Conservation (phyloP, 2,329 filamentous ascomycete species). For the Fusarium camptoceras region DNA sequence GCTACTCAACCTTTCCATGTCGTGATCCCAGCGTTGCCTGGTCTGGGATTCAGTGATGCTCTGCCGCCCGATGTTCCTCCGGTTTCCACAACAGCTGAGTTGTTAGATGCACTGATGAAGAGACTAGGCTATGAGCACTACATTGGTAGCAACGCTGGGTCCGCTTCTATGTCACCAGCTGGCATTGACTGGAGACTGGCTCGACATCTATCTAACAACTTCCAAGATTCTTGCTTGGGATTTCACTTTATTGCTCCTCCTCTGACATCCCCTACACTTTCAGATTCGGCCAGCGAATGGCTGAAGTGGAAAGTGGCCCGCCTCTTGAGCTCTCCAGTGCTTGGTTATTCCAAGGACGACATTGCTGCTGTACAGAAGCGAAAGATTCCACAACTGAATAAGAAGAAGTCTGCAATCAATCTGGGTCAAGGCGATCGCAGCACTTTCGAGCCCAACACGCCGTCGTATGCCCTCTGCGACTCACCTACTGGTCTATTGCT, state of each 20-base stretch:
- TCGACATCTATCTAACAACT: constrained; percentile 60
- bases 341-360: constrained; percentile 68
- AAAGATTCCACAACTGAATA: constrained; percentile 17
- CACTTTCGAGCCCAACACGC: constrained; percentile 63
- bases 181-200: constrained; percentile 65
- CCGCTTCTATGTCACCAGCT: constrained; percentile 58
- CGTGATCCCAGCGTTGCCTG: constrained; percentile 74
- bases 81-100: constrained; percentile 64
- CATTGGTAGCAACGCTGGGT: constrained; percentile 66
- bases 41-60: constrained; percentile 75
- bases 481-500: constrained; percentile 69
- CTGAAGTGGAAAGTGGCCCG: constrained; percentile 67
- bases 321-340: constrained; percentile 60
- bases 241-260: constrained; percentile 71
- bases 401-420: constrained; percentile 30
- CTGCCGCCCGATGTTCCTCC: constrained; percentile 62
- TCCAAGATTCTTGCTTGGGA: constrained; percentile 65
- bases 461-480: constrained; percentile 71
- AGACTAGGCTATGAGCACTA: constrained; percentile 70
- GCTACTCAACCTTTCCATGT: constrained; percentile 69
- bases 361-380: constrained; percentile 56
- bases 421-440: constrained; percentile 48
- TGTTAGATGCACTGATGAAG: constrained; percentile 70
- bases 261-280: constrained; percentile 61
- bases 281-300: constrained; percentile 60